Conservation (phyloP, 345 rosid species). For the Durio zibethinus region DNA sequence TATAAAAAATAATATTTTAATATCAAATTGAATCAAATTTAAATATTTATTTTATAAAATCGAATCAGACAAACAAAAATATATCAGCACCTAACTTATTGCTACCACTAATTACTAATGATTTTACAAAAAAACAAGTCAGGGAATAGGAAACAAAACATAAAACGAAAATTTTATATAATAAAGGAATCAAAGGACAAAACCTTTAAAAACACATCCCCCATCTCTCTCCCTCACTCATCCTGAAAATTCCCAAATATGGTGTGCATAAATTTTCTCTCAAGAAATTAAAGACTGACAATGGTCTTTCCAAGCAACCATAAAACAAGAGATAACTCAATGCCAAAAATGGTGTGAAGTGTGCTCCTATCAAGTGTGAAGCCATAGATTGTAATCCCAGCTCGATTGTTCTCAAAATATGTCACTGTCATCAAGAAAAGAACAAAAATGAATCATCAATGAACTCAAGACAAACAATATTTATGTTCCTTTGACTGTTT, state of each 20-base stretch:
- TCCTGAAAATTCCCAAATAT: neutral
- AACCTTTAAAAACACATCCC: neutral
- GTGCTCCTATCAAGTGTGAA: conserved; percentile 75
- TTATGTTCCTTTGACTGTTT: neutral
- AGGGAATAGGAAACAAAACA: neutral
- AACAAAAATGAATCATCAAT: neutral
- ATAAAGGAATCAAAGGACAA: neutral
- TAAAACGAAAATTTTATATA: neutral
- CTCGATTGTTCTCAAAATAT: conserved; percentile 87
- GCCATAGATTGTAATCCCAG: conserved; percentile 87
- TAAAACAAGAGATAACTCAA: conserved; percentile 80
- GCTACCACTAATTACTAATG: no score
- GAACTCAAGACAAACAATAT: neutral
- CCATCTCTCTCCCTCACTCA: neutral
- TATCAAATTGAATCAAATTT: no score
- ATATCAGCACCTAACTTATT: no score
- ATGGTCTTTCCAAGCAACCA: conserved; percentile 92
- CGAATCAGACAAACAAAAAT: no score
- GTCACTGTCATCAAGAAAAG: conserved; percentile 48
- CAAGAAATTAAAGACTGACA: conserved; percentile 44
- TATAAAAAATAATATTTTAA: no score
- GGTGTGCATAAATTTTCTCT: conserved; percentile 13
- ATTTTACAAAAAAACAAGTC: neutral
- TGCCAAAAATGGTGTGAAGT: conserved; percentile 75
- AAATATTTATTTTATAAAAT: no score